These are phyloP conservation scores for Tolypocladium ovalisporum DNA, from an alignment of 2,329 filamentous ascomycete species.

Conservation along the genomic window DNA sequence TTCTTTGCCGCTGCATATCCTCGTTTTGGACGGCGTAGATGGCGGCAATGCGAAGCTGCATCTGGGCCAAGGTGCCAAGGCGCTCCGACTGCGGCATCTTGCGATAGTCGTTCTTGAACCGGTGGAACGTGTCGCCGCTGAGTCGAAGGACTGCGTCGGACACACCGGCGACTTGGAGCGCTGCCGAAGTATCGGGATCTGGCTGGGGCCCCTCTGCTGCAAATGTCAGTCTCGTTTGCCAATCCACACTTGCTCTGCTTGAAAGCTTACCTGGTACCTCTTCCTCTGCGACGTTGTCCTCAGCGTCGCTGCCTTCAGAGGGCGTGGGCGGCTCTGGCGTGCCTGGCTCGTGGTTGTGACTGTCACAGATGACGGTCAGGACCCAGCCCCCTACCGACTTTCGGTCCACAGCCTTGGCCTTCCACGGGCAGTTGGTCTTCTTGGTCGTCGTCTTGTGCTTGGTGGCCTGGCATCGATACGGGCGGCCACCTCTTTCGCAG, in stretches of 20 bases:
- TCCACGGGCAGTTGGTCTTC: constrained; percentile 35
- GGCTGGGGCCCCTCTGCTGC: constrained; percentile 18
- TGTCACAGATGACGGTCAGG: constrained; percentile 30
- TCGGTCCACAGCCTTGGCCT: constrained; percentile 32
- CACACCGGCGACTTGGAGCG: constrained; percentile 28
- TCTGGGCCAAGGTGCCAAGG: constrained; percentile 24
- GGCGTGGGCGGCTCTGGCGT: constrained; percentile 30
- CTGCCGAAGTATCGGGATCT: constrained; percentile 24
- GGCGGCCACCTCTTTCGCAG: constrained; percentile 32
- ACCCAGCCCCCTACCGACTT: constrained; percentile 33
- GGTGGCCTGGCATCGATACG: constrained; percentile 31
- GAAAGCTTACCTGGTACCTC: constrained; percentile 5
- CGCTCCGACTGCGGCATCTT: constrained; percentile 30
- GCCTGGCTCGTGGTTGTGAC: constrained; percentile 33
- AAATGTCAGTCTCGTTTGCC: constrained; percentile 3
- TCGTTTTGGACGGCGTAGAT: constrained; percentile 35
- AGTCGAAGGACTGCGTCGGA: constrained; percentile 25
- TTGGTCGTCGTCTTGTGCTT: constrained; percentile 35
- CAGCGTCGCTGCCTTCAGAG: constrained; percentile 19
- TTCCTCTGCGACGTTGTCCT: constrained; percentile 19
- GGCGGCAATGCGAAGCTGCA: constrained; percentile 30
- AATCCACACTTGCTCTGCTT: not conserved
- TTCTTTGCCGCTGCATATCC: constrained; percentile 27
- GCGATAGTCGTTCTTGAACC: constrained; percentile 31
- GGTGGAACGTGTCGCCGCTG: constrained; percentile 31